phyloP scores from a whole-genome alignment of 148 eudicot genomes.

The Beta vulgaris region DNA sequence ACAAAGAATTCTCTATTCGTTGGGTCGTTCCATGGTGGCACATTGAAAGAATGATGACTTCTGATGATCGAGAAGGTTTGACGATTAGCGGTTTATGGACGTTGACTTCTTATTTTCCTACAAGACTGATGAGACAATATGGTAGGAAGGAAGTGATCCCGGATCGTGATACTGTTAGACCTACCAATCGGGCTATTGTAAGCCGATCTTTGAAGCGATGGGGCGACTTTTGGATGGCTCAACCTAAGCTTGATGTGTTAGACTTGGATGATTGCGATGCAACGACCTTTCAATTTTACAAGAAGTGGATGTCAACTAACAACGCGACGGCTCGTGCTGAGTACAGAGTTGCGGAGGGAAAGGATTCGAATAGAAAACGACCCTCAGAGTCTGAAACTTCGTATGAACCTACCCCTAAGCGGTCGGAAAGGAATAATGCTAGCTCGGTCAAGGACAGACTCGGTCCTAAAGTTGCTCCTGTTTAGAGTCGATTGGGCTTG shows the following conservation, averaged over 20 bases:
- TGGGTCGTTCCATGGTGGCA: neutral
- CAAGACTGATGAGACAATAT: neutral
- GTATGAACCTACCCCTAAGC: neutral
- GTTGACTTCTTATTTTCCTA: neutral
- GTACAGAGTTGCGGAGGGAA: too few species aligned
- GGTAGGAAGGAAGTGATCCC: neutral
- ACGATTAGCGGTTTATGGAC: neutral
- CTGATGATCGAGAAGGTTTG: neutral
- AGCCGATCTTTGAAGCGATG: neutral
- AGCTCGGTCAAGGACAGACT: neutral
- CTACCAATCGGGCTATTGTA: neutral
- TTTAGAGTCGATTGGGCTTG: neutral
- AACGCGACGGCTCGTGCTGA: neutral
- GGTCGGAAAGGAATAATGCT: neutral
- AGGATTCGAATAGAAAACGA: neutral
- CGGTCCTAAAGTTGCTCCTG: neutral
- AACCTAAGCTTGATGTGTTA: neutral
- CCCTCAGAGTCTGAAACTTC: neutral
- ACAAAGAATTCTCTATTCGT: neutral
- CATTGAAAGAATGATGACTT: neutral
- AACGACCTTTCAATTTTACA: neutral
- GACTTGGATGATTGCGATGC: neutral
- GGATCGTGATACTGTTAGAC: neutral
- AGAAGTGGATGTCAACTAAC: neutral
- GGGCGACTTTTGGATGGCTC: neutral